Evolutionary conservation across 2,329 filamentous ascomycete species (phyloP).

Genomic region (Dactylonectria macrodidyma): DNA sequence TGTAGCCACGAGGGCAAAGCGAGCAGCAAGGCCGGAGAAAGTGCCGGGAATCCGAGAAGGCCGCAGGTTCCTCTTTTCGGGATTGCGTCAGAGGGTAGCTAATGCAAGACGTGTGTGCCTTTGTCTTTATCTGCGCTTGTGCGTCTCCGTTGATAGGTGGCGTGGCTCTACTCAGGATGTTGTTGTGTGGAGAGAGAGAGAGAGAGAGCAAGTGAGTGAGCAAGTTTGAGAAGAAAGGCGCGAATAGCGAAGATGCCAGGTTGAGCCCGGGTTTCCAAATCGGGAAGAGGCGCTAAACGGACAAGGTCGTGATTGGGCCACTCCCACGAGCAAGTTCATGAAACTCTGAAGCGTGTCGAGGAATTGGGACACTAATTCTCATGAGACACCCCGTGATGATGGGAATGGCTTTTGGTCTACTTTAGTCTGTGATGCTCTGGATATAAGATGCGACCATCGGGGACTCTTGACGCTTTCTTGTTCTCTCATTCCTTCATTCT

Average conservation of each 20-base stretch:
- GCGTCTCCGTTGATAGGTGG: too few relatives aligned
- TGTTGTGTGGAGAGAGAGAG: too few relatives aligned
- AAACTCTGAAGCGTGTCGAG: constrained; percentile 7
- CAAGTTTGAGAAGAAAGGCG: too few relatives aligned
- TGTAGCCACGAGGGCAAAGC: neutral
- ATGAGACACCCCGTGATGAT: constrained; percentile 2
- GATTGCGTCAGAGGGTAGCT: constrained; percentile 32
- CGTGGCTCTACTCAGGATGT: too few relatives aligned
- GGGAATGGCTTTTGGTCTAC: neutral
- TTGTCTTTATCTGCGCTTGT: too few relatives aligned
- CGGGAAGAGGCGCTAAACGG: constrained; percentile 40
- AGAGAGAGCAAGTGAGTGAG: too few relatives aligned
- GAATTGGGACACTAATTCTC: neutral
- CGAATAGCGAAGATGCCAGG: too few relatives aligned
- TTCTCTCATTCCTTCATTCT: neutral
- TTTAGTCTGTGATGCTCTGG: neutral
- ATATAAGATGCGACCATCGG: neutral
- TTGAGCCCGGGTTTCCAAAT: constrained; percentile 48
- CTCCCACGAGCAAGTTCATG: constrained; percentile 38
- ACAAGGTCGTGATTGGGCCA: constrained; percentile 49
- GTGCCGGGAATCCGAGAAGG: constrained; percentile 5
- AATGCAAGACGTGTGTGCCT: constrained; percentile 5
- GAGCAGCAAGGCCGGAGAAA: neutral
- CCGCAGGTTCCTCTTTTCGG: neutral
- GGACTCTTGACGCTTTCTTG: neutral